phyloP scores from a whole-genome alignment of 352 stramenopile species.

The Globisporangium mamillatum region DNA sequence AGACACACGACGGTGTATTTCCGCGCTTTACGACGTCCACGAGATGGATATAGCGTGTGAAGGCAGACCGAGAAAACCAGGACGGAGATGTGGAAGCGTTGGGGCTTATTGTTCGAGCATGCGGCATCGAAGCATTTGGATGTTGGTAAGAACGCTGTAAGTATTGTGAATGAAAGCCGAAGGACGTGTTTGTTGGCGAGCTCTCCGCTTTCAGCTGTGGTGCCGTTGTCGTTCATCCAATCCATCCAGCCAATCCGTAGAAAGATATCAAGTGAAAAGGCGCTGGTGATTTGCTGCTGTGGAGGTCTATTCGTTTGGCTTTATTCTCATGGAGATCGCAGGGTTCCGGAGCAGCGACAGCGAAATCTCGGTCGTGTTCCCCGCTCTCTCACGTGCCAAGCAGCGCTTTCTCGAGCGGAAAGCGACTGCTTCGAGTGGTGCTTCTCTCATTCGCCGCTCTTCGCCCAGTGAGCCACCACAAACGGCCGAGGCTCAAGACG shows the following conservation, averaged over 20 bases:
- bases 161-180: no score
- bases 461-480: background rate
- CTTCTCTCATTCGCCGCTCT: background rate
- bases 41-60: no score
- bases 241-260: background rate
- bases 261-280: background rate
- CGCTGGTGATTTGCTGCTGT: background rate
- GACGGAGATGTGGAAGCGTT: no score
- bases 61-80: no score
- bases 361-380: slow-evolving; percentile 15
- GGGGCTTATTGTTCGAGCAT: no score
- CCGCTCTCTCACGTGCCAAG: slow-evolving; percentile 28
- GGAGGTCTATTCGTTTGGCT: background rate
- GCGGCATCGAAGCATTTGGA: no score
- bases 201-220: no score
- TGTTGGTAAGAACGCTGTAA: no score
- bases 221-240: no score
- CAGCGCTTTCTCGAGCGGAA: slow-evolving; percentile 21
- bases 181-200: no score
- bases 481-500: background rate
- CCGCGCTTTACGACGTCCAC: no score
- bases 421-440: background rate
- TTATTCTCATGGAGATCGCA: background rate
- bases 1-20: background rate
- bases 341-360: background rate